Conservation (phyloP, 805 yeast species). For the Kodamaea lidongshanica region DNA sequence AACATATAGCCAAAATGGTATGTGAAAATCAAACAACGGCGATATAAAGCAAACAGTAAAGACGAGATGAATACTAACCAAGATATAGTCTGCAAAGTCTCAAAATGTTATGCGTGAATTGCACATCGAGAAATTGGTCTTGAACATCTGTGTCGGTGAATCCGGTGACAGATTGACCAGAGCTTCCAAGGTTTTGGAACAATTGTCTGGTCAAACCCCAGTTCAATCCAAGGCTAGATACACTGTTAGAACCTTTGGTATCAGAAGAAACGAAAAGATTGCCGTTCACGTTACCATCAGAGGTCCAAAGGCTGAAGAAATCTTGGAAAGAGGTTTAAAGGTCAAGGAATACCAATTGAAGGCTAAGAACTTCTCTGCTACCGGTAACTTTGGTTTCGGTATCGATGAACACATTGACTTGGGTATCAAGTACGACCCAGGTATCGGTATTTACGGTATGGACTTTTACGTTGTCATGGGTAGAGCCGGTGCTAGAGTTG, state of each 20-base stretch:
- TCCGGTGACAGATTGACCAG: slow-evolving; percentile 99
- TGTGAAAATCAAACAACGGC: slow-evolving; percentile 9
- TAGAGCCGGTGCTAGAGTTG: slow-evolving; percentile 98
- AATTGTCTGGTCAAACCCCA: slow-evolving; percentile 99
- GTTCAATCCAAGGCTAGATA: slow-evolving; percentile 99
- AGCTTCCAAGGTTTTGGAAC: slow-evolving; percentile 99
- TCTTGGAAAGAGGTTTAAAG: slow-evolving; percentile 98
- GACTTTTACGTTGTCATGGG: slow-evolving; percentile 99
- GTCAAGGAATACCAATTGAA: slow-evolving; percentile 98
- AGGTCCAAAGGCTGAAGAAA: slow-evolving; percentile 98
- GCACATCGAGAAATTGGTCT: slow-evolving; percentile 98
- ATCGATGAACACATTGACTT: slow-evolving; percentile 98
- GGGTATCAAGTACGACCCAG: slow-evolving; percentile 99
- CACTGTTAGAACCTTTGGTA: slow-evolving; percentile 99
- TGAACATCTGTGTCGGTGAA: slow-evolving; percentile 99
- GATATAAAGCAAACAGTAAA: not conserved
- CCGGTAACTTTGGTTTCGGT: slow-evolving; percentile 99
- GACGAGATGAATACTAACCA: slow-evolving; percentile 1
- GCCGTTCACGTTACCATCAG: slow-evolving; percentile 99
- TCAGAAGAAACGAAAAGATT: slow-evolving; percentile 99
- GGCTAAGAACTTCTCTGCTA: slow-evolving; percentile 90
- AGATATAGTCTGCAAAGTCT: slow-evolving; percentile 31
- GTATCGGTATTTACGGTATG: slow-evolving; percentile 99
- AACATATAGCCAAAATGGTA: slow-evolving; percentile 19
- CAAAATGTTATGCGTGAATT: slow-evolving; percentile 98